Evolutionary conservation across 139 green algal genomes (phyloP), one percentile per base, ranked within the genome.

Genomic region (Zygnema circumcarinatum): DNA sequence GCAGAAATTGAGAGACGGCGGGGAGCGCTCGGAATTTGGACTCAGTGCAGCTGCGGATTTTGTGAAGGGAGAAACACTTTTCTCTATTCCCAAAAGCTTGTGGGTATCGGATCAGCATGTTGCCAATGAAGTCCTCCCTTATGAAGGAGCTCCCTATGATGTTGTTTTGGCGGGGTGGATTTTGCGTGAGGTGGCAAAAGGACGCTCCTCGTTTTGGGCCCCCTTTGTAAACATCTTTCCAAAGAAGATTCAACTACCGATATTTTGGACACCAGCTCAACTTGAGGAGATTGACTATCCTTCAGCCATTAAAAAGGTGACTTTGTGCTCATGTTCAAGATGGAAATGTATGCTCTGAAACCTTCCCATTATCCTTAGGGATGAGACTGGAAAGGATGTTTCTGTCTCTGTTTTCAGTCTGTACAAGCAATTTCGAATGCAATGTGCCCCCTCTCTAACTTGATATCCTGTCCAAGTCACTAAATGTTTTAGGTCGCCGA

Each of bases 21-120:
- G 7, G 7, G 7, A 7, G 7, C 7, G 47, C 7, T 16, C 16
- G 47, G 47, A 62, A 25, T 62, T 25, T 62, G 47, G 47, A 62
- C 47, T 62, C 7, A 62, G 7, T 16, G 47, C 47, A 62, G 47
- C 47, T 16, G 47, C 16, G 7, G 47, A 62, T 62, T 62, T 62
- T 7, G 47, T 25, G 47, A 16, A 62, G 16, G 69, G 69, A 25
- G 69, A 78, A 11, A 41, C 11, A 41, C 69, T 78, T 39, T 40
- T 78, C 35, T 39, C 36, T 11, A 41, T 78, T 36, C 69, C 69
- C 3, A 39, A 11, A 39, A 41, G 36, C 11, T 40, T 78, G 69
- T 78, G 69, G 69, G 11, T 78, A 25, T 78, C 69, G 7, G 69
- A 78, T 39, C 69, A 11, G 7, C 69, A 78, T 11, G 69, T 78